Percentiles rank a stretch among this genome's conserved stretches.
These are phyloP conservation scores for Castanospermum australe DNA, from an alignment of 306 rosid species.

Conservation along the genomic window DNA sequence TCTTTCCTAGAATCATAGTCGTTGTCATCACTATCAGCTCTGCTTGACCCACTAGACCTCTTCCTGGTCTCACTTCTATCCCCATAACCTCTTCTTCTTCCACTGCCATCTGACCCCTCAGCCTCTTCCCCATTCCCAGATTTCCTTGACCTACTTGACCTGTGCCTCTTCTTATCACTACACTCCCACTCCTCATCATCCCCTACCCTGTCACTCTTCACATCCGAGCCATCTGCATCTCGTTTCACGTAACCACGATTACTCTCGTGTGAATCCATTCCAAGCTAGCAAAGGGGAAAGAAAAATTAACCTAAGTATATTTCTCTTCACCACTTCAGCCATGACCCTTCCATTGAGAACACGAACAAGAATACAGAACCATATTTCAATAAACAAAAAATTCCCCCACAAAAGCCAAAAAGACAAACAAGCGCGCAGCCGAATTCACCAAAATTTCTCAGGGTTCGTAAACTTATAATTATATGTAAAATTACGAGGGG, in stretches of 20 bases:
- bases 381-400: neutral
- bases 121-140: constrained; percentile 60
- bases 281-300: neutral
- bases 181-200: constrained; percentile 79
- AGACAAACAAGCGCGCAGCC: neutral
- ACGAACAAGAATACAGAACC: neutral
- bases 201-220: constrained; percentile 59
- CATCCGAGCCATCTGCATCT: constrained; percentile 48
- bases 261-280: constrained; percentile 61
- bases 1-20: constrained; percentile 76
- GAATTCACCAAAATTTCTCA: constrained; percentile 10
- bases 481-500: neutral
- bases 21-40: constrained; percentile 66
- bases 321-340: neutral
- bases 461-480: neutral
- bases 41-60: constrained; percentile 57
- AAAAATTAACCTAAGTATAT: neutral
- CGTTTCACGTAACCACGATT: constrained; percentile 43
- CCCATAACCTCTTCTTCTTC: constrained; percentile 59
- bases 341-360: neutral
- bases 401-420: neutral
- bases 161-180: constrained; percentile 74
- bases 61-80: constrained; percentile 56
- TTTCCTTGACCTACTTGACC: constrained; percentile 73
- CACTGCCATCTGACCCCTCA: constrained; percentile 62